A percentile compares a stretch with the other conserved stretches of the same genome.
phyloP scores from a whole-genome alignment of 306 rosid genomes.

The Arachis hypogaea region DNA sequence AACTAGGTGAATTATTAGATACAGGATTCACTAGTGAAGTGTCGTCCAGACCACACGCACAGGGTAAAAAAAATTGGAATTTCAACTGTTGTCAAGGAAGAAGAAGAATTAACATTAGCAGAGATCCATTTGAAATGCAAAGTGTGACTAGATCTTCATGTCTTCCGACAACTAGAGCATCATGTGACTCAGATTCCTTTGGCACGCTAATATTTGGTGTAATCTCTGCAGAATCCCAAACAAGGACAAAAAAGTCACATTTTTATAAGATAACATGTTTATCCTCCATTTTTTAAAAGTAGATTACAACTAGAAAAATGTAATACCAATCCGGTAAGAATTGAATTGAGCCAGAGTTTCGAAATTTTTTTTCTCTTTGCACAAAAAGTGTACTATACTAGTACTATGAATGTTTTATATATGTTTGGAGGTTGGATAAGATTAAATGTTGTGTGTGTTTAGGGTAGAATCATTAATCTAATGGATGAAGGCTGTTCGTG shows the following conservation, averaged over 20 bases:
- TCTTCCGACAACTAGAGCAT: constrained; percentile 37
- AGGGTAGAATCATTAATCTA: too few relatives aligned
- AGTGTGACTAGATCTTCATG: constrained; percentile 39
- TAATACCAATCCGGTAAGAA: constrained; percentile 56
- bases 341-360: constrained; percentile 55
- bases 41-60: constrained; percentile 41
- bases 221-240: constrained; percentile 39
- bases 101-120: constrained; percentile 25
- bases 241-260: constrained; percentile 58
- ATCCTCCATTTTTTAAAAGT: constrained; percentile 59
- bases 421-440: too few relatives aligned
- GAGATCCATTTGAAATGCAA: constrained; percentile 50
- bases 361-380: constrained; percentile 59
- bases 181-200: constrained; percentile 46
- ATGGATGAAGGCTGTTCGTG: too few relatives aligned
- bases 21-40: constrained; percentile 36
- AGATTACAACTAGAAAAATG: constrained; percentile 58
- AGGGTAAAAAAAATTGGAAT: constrained; percentile 30
- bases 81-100: constrained; percentile 40
- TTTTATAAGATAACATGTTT: constrained; percentile 65
- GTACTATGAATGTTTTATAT: too few relatives aligned
- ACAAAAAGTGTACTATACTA: too few relatives aligned
- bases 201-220: constrained; percentile 47
- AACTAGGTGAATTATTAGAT: constrained; percentile 40
- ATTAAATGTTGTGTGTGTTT: too few relatives aligned